Evolutionary conservation across 352 stramenopile genomes (phyloP), one percentile per base, ranked within the genome.

Genomic region (Pythium aristosporum): DNA sequence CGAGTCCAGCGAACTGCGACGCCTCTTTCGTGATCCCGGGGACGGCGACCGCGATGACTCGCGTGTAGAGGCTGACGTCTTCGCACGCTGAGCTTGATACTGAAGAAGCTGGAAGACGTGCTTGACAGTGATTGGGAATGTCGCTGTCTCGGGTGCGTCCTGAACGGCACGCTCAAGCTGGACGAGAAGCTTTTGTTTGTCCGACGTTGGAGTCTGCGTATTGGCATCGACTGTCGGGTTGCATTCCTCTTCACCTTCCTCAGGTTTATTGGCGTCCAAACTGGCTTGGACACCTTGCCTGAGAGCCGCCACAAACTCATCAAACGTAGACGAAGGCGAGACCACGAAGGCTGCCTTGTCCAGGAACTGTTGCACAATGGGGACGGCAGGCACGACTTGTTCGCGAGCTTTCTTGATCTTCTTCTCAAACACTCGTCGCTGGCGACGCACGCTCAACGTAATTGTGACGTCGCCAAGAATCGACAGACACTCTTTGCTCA

Each of bases 211-310:
- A 12, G 57, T 56, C 12, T 63, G 65, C 9, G 39, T 55, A 18
- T 56, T 42, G 6, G 32, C 21, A 18, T 69, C 34, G 52, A 21
- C 16, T 61, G 25, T 15, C 3, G 32, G 10, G n/a, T 3, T 37
- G 11, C 39, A 34, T 25, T 56, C 63, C 69, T 86, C 82, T 48
- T 91, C 82, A 6, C 82, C 81, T 64, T 92, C 79, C 58, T 92
- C 80, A 20, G 75, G 71, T 15, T 78, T 73, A 32, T 86, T 87
- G 8, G 61, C 72, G 4, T 89, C 76, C 21, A 87, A 50, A 9
- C 54, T 47, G 5, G 60, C 30, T 12, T 64, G 46, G 5, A 89
- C 71, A 11, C 79, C 74, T 36, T 53, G 66, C 18, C 71, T 62
- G 2, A 90, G 55, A 2, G 69, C 75, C 13, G 66, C 56, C 1